Evolutionary conservation across 2,329 filamentous ascomycete genomes (phyloP).

Genomic region (Sclerotinia nivalis): DNA sequence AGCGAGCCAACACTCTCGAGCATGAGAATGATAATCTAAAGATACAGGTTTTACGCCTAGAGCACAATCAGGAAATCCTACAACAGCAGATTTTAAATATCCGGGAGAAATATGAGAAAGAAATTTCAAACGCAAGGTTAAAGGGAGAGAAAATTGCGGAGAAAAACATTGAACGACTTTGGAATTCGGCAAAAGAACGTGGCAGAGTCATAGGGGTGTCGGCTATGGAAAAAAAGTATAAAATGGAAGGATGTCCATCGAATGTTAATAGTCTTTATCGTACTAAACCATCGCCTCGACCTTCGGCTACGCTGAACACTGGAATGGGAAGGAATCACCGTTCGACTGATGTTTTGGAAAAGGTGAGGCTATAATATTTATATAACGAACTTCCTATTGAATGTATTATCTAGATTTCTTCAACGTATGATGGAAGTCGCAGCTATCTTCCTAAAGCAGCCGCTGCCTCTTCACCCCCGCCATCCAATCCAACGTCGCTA

Average conservation of each 20-base stretch:
- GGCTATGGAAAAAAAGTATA: background rate
- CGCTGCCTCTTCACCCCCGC: too few relatives aligned
- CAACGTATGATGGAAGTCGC: background rate
- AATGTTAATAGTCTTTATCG: background rate
- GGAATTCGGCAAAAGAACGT: background rate
- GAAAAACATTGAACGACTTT: background rate
- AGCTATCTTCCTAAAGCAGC: background rate
- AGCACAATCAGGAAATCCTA: background rate
- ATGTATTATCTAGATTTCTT: background rate
- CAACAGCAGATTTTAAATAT: background rate
- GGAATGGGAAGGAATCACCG: background rate
- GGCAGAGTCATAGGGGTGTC: background rate
- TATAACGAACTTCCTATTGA: background rate
- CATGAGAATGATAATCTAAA: background rate
- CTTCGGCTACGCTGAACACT: background rate
- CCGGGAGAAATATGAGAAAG: background rate
- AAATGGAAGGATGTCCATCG: background rate
- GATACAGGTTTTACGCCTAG: background rate
- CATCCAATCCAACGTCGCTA: too few relatives aligned
- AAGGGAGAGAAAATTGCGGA: conserved; percentile 7
- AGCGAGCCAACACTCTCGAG: background rate
- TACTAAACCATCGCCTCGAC: background rate
- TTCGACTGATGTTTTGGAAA: background rate
- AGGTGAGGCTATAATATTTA: background rate
- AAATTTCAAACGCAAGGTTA: background rate